Evolutionary conservation across 2,329 filamentous ascomycete genomes (phyloP).

Genomic region (Calonectria pseudoturangicola): DNA sequence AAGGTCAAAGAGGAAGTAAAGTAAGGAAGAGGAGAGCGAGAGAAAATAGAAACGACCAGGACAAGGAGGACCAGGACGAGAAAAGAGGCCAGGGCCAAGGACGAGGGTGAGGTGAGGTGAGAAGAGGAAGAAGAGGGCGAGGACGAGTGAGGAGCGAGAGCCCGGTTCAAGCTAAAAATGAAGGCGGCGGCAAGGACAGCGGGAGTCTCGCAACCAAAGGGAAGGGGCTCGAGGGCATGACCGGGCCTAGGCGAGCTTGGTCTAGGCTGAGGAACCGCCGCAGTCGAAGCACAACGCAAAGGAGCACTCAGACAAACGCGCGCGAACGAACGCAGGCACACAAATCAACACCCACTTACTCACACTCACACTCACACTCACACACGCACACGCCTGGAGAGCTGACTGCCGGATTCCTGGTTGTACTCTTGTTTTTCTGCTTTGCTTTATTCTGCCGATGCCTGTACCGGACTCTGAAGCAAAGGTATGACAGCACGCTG

Average conservation of each 20-base stretch:
- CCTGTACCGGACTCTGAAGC: neutral
- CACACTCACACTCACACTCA: neutral
- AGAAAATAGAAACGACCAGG: constrained; percentile 31
- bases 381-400: neutral
- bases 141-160: constrained; percentile 43
- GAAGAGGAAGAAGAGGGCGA: constrained; percentile 41
- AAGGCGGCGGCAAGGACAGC: constrained; percentile 52
- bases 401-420: neutral
- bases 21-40: constrained; percentile 38
- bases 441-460: neutral
- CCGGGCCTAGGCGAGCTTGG: constrained; percentile 41
- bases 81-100: constrained; percentile 49
- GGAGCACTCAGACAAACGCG: constrained; percentile 33
- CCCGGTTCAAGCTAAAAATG: constrained; percentile 50
- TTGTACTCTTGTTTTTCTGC: neutral
- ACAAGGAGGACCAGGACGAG: constrained; percentile 41
- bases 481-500: constrained; percentile 7
- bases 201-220: constrained; percentile 42
- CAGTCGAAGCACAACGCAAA: constrained; percentile 28
- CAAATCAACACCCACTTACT: constrained; percentile 6
- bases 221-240: constrained; percentile 48
- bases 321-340: constrained; percentile 30
- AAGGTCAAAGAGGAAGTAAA: constrained; percentile 34
- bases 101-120: constrained; percentile 45
- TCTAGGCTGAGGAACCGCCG: constrained; percentile 42